A percentile compares a stretch with the other conserved stretches of the same genome.
These are phyloP conservation scores for Quercus alba DNA, from an alignment of 306 rosid genomes.

Conservation along the genomic window DNA sequence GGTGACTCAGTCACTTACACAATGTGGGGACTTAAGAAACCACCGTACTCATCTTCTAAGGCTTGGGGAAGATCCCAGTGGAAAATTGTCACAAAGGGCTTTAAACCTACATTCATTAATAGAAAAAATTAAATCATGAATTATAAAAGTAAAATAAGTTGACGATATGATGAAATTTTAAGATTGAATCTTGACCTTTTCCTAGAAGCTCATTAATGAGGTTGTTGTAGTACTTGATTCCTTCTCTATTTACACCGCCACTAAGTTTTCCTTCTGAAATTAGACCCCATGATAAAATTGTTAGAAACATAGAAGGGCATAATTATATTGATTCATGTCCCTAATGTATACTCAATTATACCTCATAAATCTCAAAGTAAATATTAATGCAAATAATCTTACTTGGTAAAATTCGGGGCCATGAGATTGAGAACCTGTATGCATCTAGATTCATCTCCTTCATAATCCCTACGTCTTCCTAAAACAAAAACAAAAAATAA, in stretches of 20 bases:
- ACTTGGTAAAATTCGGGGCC: slow-evolving; percentile 76
- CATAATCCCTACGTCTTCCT: slow-evolving; percentile 65
- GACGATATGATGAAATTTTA: not conserved
- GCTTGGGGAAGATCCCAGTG: slow-evolving; percentile 49
- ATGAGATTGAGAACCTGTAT: slow-evolving; percentile 65
- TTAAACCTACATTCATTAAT: slow-evolving; percentile 13
- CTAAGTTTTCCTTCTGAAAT: slow-evolving; percentile 41
- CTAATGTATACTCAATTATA: too few relatives aligned
- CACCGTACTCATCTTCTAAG: slow-evolving; percentile 49
- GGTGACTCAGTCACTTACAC: slow-evolving; percentile 37
- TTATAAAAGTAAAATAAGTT: not conserved
- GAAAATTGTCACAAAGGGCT: slow-evolving; percentile 38
- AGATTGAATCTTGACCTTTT: slow-evolving; percentile 5
- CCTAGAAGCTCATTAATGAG: slow-evolving; percentile 35
- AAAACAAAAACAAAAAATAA: not conserved
- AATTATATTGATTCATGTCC: too few relatives aligned
- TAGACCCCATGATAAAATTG: not conserved
- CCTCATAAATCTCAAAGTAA: too few relatives aligned
- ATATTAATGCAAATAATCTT: not conserved
- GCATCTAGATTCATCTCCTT: slow-evolving; percentile 61
- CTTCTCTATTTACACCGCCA: slow-evolving; percentile 45
- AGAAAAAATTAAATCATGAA: not conserved
- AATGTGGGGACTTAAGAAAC: slow-evolving; percentile 47
- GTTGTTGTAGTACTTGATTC: slow-evolving; percentile 40
- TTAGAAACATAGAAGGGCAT: not conserved